A percentile compares a stretch with the other conserved stretches of the same genome.
These are phyloP conservation scores for Penicillium paxilli DNA, from an alignment of 495 filamentous ascomycete genomes.

Conservation along the genomic window DNA sequence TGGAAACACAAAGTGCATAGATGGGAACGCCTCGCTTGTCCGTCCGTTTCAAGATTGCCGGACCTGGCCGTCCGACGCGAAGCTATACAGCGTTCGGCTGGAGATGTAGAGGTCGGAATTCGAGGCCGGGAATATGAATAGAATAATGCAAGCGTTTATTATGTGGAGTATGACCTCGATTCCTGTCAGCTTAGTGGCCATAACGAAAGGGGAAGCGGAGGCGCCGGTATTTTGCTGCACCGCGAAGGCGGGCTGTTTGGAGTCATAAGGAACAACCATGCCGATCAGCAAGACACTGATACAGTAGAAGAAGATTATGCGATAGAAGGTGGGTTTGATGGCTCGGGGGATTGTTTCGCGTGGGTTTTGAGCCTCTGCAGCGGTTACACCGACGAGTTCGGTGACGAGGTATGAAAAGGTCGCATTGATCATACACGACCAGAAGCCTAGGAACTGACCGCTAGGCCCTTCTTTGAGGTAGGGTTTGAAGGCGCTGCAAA, in stretches of 20 bases:
- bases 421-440: slow-evolving; percentile 75
- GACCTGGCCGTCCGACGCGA: slow-evolving; percentile 61
- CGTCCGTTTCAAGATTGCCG: too few relatives aligned
- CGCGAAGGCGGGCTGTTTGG: too few relatives aligned
- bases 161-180: slow-evolving; percentile 56
- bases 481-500: background rate
- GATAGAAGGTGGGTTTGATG: slow-evolving; percentile 78
- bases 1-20: too few relatives aligned
- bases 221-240: too few relatives aligned
- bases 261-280: slow-evolving; percentile 57
- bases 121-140: slow-evolving; percentile 76
- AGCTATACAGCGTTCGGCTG: slow-evolving; percentile 74
- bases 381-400: slow-evolving; percentile 73
- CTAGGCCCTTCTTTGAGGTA: too few relatives aligned
- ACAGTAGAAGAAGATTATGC: slow-evolving; percentile 80
- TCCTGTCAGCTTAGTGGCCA: slow-evolving; percentile 47
- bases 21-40: too few relatives aligned
- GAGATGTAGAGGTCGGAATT: slow-evolving; percentile 79
- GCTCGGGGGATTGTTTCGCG: slow-evolving; percentile 74
- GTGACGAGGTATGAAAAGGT: slow-evolving; percentile 84
- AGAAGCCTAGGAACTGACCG: slow-evolving; percentile 67
- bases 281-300: slow-evolving; percentile 53
- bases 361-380: slow-evolving; percentile 74
- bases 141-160: slow-evolving; percentile 66
- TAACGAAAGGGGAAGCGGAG: slow-evolving; percentile 64